Evolutionary conservation across 495 filamentous ascomycete genomes (phyloP).

Genomic region (Penicillium paxilli): DNA sequence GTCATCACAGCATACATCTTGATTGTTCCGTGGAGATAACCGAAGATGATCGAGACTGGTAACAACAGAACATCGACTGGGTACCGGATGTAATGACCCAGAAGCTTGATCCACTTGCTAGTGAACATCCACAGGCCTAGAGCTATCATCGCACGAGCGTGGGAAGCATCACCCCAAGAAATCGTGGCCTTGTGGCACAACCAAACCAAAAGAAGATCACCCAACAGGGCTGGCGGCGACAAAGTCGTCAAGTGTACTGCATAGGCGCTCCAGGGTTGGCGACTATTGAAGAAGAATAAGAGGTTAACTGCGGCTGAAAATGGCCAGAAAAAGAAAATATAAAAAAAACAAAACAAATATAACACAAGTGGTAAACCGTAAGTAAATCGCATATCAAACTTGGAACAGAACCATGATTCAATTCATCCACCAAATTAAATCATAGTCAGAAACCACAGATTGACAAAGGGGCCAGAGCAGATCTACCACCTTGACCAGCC

Average conservation of each 20-base stretch:
- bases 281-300: constrained; percentile 51
- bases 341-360: neutral
- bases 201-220: constrained; percentile 62
- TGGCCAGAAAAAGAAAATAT: neutral
- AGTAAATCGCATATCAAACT: no score
- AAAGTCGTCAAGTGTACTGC: constrained; percentile 74
- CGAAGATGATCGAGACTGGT: constrained; percentile 74
- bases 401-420: no score
- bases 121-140: constrained; percentile 64
- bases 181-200: constrained; percentile 48
- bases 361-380: neutral
- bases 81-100: constrained; percentile 71
- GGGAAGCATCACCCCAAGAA: constrained; percentile 41
- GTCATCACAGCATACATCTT: constrained; percentile 75
- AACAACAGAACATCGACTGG: constrained; percentile 67
- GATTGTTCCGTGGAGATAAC: constrained; percentile 74
- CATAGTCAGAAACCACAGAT: neutral
- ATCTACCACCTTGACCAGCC: neutral
- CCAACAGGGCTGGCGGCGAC: constrained; percentile 65
- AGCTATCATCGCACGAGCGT: constrained; percentile 45
- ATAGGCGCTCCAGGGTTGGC: constrained; percentile 75
- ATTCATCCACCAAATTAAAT: no score
- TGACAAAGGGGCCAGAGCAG: neutral
- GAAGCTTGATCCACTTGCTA: constrained; percentile 75
- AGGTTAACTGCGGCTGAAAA: constrained; percentile 31